These are phyloP conservation scores for Phascolomyces articulosus DNA, from an alignment of 371 early-diverging fungal species.

Conservation along the genomic window DNA sequence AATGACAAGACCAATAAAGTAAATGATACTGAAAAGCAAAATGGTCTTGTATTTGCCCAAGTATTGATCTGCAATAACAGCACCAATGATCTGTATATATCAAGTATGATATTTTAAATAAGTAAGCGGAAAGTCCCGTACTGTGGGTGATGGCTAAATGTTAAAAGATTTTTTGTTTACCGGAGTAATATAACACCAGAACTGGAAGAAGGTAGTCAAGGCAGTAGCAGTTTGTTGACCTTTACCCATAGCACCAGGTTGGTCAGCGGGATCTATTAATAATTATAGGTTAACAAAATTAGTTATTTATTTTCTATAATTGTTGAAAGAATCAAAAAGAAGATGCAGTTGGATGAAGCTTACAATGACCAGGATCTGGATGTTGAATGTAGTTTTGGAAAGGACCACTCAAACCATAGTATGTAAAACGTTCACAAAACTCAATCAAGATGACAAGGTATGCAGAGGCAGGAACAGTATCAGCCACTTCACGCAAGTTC, in stretches of 20 bases:
- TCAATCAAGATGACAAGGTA: slow-evolving; percentile 70
- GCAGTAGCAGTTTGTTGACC: slow-evolving; percentile 70
- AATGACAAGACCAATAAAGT: slow-evolving; percentile 70
- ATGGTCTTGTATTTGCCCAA: slow-evolving; percentile 86
- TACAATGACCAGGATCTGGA: slow-evolving; percentile 43
- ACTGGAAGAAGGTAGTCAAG: slow-evolving; percentile 77
- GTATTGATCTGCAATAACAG: slow-evolving; percentile 79
- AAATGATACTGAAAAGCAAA: slow-evolving; percentile 63
- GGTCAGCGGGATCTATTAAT: slow-evolving; percentile 44
- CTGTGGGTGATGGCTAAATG: too few relatives aligned
- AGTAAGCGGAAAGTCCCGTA: too few relatives aligned
- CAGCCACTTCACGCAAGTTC: slow-evolving; percentile 14
- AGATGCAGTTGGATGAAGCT: slow-evolving; percentile 12
- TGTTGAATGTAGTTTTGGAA: slow-evolving; percentile 68
- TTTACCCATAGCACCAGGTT: slow-evolving; percentile 50
- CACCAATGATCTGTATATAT: slow-evolving; percentile 70
- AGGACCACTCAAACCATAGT: slow-evolving; percentile 66
- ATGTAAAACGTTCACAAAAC: slow-evolving; percentile 80
- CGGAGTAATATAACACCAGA: slow-evolving; percentile 81
- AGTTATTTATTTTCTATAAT: too few relatives aligned
- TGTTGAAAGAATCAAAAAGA: too few relatives aligned
- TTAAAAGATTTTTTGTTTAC: not conserved
- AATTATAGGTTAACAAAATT: not conserved
- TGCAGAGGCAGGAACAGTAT: slow-evolving; percentile 55
- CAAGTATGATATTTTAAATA: too few relatives aligned